phyloP scores from a whole-genome alignment of 2,329 filamentous ascomycete species.

The Zasmidium citrigriseum region DNA sequence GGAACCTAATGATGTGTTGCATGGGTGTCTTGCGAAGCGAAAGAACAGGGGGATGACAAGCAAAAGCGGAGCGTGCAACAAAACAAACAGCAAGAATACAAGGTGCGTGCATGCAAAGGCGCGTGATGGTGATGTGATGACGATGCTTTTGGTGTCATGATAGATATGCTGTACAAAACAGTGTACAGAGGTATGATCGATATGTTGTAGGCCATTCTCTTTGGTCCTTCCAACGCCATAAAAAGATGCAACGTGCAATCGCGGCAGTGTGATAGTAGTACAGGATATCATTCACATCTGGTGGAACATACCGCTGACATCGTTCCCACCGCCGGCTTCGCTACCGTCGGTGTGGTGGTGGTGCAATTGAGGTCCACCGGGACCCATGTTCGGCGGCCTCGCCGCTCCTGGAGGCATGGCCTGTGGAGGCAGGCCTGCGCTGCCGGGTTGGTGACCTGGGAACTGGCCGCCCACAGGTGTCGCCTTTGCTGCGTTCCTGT shows the following conservation, averaged over 20 bases:
- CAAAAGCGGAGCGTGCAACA: constrained; percentile 26
- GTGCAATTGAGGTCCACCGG: constrained; percentile 55
- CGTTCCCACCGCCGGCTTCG: constrained; percentile 63
- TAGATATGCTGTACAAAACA: constrained; percentile 28
- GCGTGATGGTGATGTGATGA: constrained; percentile 21
- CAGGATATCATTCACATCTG: constrained; percentile 69
- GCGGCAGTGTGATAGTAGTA: constrained; percentile 26
- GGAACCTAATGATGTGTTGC: constrained; percentile 29
- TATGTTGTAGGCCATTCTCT: constrained; percentile 20
- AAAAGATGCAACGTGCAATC: constrained; percentile 18
- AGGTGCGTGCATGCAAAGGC: too few relatives aligned
- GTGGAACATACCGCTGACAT: constrained; percentile 97
- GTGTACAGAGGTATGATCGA: constrained; percentile 25
- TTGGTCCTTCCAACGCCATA: constrained; percentile 21
- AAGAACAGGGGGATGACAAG: constrained; percentile 25
- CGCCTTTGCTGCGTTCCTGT: constrained; percentile 49
- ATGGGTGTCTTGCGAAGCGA: constrained; percentile 31
- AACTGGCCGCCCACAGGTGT: constrained; percentile 53
- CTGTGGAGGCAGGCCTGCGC: constrained; percentile 60
- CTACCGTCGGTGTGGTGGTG: constrained; percentile 75
- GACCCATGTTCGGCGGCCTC: constrained; percentile 64
- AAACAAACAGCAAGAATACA: constrained; percentile 32
- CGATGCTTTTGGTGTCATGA: constrained; percentile 17
- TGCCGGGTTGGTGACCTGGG: constrained; percentile 62
- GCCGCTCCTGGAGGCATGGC: constrained; percentile 59